phyloP scores from a whole-genome alignment of 108 stramenopile genomes.

The Fragilaria radians region DNA sequence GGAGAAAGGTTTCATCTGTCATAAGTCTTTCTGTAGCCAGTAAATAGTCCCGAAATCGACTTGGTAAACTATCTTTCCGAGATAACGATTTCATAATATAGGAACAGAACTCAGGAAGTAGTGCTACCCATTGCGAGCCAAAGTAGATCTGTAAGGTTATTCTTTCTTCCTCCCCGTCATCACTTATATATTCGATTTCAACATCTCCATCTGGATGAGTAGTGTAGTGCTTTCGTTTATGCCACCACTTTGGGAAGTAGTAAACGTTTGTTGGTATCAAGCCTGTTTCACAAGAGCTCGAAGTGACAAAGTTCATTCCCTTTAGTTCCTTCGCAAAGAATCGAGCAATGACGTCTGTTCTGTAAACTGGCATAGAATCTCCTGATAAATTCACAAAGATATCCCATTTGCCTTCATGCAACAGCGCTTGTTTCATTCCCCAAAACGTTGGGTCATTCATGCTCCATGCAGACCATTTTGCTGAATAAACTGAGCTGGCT shows the following conservation, averaged over 20 bases:
- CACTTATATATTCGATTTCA: constrained; percentile 41
- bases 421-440: constrained; percentile 56
- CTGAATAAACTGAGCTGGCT: constrained; percentile 29
- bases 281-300: constrained; percentile 73
- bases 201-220: constrained; percentile 18
- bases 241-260: constrained; percentile 69
- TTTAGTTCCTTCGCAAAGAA: constrained; percentile 57
- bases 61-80: constrained; percentile 50
- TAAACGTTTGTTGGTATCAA: constrained; percentile 61
- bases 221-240: constrained; percentile 80
- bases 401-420: constrained; percentile 50
- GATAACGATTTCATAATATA: constrained; percentile 48
- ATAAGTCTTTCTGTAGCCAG: constrained; percentile 57
- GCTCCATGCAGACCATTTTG: constrained; percentile 76
- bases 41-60: constrained; percentile 46
- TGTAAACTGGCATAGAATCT: constrained; percentile 72
- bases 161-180: constrained; percentile 20
- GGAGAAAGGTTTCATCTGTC: constrained; percentile 86
- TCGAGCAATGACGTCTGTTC: constrained; percentile 36
- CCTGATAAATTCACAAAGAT: constrained; percentile 78
- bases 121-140: constrained; percentile 86
- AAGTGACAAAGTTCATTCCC: constrained; percentile 76
- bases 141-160: constrained; percentile 45
- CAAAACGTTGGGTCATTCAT: constrained; percentile 85
- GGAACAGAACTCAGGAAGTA: constrained; percentile 61